Evolutionary conservation across 2,329 filamentous ascomycete species (phyloP), one percentile per base, ranked within the genome.

Genomic region (Drechmeria coniospora): DNA sequence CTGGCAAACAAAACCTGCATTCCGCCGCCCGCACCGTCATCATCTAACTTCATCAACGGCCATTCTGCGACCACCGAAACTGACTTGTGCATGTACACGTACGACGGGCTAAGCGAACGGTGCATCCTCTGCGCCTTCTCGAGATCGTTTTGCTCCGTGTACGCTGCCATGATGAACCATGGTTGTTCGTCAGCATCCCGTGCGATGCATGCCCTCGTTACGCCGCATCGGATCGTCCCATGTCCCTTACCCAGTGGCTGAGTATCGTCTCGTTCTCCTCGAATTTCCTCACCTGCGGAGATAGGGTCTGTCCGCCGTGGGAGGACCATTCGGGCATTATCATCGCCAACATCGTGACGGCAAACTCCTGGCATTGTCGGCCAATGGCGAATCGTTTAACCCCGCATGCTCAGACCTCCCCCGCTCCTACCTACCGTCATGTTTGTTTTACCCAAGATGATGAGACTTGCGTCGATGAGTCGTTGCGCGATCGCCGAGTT

Each of bases 281-380:
- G 9, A 45, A 30, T 14, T 23, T 25, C 6, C 35, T 25, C 4
- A 44, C 32, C 29, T 50, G 51, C 3, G 46, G 34, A 2, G 46
- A 47, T 1, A 41, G 30, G 1, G 42, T 45, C 31, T 50, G 42
- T 12, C 47, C 40, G 4, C 39, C 41, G 8, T 31, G 17, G n/a
- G 25, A 16, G 4, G 22, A 31, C 28, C 27, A 35, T n/a, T 31
- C 41, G 11, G 29, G 31, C 25, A 23, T 36, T 19, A 33, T 36
- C 22, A 26, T 31, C 26, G 32, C 39, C 26, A 25, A 16, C 27
- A 39, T 41, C 37, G 38, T 38, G 26, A 36, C 37, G 13, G 28
- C 28, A 25, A 35, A 38, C 19, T 40, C 37, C 24, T 37, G 16
- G 15, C 6, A 17, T 9, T n/a, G 6, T 12, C 17, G 7, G 17